A percentile compares a stretch with the other conserved stretches of the same genome.
Conservation (phyloP, 805 yeast species). For the Diddensiella transvaalensis region DNA sequence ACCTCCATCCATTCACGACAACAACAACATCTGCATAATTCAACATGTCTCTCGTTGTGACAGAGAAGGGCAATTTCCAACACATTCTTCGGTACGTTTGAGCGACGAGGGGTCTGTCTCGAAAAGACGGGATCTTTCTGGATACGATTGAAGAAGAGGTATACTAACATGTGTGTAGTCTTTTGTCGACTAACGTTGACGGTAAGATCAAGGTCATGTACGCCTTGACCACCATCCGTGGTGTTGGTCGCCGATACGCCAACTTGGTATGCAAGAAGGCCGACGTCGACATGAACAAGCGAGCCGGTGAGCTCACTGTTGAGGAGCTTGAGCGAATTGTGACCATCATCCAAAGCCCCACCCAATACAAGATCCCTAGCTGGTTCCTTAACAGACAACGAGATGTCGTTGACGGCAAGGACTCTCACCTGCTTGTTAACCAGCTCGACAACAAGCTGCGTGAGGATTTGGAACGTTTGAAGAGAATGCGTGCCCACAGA, state of each 20-base stretch:
- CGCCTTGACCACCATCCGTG: slow-evolving; percentile 99
- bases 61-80: slow-evolving; percentile 99
- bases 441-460: slow-evolving; percentile 98
- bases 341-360: slow-evolving; percentile 99
- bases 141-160: not conserved
- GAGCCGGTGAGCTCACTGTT: slow-evolving; percentile 99
- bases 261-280: slow-evolving; percentile 99
- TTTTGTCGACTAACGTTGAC: slow-evolving; percentile 99
- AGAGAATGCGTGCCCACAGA: slow-evolving; percentile 99
- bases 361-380: slow-evolving; percentile 98
- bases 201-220: slow-evolving; percentile 99
- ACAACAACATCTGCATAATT: slow-evolving; percentile 3
- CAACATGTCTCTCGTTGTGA: slow-evolving; percentile 95
- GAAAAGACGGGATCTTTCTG: not conserved
- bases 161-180: slow-evolving; percentile 41
- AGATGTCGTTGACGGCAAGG: slow-evolving; percentile 98
- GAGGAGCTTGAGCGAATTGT: slow-evolving; percentile 99
- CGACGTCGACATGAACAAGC: slow-evolving; percentile 95
- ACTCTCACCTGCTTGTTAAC: slow-evolving; percentile 98
- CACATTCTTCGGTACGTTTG: slow-evolving; percentile 97
- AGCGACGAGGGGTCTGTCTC: slow-evolving; percentile 1
- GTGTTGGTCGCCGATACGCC: slow-evolving; percentile 99
- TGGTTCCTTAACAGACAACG: slow-evolving; percentile 99
- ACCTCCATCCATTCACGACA: not conserved
- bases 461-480: slow-evolving; percentile 99